Percentiles rank a stretch among this genome's conserved stretches.
Evolutionary conservation across 108 stramenopile genomes (phyloP).

Genomic region (Skeletonema grethae): DNA sequence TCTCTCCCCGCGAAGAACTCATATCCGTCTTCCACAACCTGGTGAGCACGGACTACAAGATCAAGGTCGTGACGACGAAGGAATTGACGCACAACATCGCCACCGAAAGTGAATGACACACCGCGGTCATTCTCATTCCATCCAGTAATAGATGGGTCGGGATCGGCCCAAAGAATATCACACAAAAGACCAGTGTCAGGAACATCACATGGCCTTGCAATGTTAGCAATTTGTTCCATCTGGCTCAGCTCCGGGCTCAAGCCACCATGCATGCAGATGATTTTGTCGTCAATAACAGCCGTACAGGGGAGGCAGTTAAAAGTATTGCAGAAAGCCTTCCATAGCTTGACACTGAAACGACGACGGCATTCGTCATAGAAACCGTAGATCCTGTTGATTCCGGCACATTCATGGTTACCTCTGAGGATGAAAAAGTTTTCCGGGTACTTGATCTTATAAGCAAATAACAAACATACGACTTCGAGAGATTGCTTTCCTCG

Average conservation of each 20-base stretch:
- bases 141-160: conserved; percentile 94
- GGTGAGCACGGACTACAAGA: conserved; percentile 98
- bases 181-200: conserved; percentile 99
- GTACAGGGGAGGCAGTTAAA: conserved; percentile 99
- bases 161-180: conserved; percentile 99
- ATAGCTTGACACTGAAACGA: conserved; percentile 97
- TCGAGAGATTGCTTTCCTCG: conserved; percentile 96
- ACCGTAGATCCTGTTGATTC: conserved; percentile 99
- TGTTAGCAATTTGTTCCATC: conserved; percentile 97
- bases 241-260: conserved; percentile 94
- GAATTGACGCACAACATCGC: conserved; percentile 98
- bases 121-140: conserved; percentile 99
- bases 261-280: conserved; percentile 99
- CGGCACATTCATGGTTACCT: conserved; percentile 99
- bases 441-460: conserved; percentile 99
- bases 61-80: conserved; percentile 98
- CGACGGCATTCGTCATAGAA: conserved; percentile 99
- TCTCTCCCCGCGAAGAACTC: conserved; percentile 98
- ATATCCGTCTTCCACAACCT: conserved; percentile 99
- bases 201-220: conserved; percentile 97
- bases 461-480: conserved; percentile 95
- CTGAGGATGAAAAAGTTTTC: conserved; percentile 99
- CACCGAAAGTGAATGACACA: conserved; percentile 99
- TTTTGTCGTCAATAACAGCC: conserved; percentile 99
- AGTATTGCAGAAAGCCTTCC: conserved; percentile 99